These are phyloP conservation scores for Eucalyptus tenuipes DNA, from an alignment of 345 rosid genomes.

Conservation along the genomic window DNA sequence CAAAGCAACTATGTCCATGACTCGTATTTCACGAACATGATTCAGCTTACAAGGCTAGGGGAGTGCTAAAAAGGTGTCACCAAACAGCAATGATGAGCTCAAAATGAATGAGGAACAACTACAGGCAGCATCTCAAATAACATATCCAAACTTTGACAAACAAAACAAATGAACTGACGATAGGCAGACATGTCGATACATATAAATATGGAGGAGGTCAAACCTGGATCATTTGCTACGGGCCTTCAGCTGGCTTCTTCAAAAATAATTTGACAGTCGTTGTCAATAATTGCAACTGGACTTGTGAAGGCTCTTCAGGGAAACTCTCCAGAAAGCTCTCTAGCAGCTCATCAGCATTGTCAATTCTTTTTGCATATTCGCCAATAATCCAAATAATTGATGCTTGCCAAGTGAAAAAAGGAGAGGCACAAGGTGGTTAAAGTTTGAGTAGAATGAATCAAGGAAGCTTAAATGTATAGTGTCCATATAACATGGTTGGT, in stretches of 20 bases:
- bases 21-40: neutral
- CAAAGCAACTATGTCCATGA: neutral
- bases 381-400: slow-evolving; percentile 99
- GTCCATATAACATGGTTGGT: neutral
- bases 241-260: slow-evolving; percentile 99
- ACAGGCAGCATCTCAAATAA: neutral
- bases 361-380: slow-evolving; percentile 99
- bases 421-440: neutral
- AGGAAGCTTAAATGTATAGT: neutral
- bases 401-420: slow-evolving; percentile 38
- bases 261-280: slow-evolving; percentile 99
- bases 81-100: neutral
- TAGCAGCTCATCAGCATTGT: slow-evolving; percentile 98
- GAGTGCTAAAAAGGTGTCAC: neutral
- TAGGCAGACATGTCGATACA: neutral
- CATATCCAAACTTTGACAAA: neutral
- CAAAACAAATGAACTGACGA: neutral
- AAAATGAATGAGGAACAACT: neutral
- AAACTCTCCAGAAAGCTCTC: slow-evolving; percentile 98
- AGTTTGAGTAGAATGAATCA: neutral
- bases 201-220: neutral
- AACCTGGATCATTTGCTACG: slow-evolving; percentile 99
- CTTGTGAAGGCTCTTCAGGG: slow-evolving; percentile 99
- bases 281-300: slow-evolving; percentile 92
- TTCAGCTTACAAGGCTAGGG: neutral